Evolutionary conservation across 1,284 basidiomycete genomes (phyloP).

Genomic region (Tylopilus sp.): DNA sequence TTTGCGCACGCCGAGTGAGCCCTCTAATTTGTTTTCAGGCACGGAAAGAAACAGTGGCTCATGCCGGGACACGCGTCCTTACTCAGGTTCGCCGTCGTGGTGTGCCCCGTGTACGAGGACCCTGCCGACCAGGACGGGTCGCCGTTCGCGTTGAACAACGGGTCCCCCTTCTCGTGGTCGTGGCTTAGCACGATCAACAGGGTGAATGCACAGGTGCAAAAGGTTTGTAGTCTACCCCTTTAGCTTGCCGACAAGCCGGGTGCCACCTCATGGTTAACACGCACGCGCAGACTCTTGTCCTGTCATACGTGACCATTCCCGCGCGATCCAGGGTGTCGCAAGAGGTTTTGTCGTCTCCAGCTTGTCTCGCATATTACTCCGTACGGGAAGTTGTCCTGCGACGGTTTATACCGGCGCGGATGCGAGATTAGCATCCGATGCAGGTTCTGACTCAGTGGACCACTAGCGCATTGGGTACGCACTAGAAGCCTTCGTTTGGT

Average conservation of each 20-base stretch:
- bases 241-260: background rate
- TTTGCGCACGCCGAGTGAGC: conserved; percentile 94
- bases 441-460: background rate
- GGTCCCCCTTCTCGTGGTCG: conserved; percentile 82
- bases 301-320: conserved; percentile 91
- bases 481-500: background rate
- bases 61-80: background rate
- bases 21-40: background rate
- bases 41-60: background rate
- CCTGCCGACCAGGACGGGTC: conserved; percentile 63
- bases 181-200: conserved; percentile 98
- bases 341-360: conserved; percentile 60
- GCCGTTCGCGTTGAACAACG: conserved; percentile 58
- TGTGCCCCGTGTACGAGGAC: conserved; percentile 89
- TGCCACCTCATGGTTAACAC: background rate
- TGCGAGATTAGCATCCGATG: conserved; percentile 64
- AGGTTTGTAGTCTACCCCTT: conserved; percentile 54
- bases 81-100: conserved; percentile 80
- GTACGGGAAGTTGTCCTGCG: conserved; percentile 84
- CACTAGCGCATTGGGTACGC: background rate
- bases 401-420: conserved; percentile 86
- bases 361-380: conserved; percentile 67
- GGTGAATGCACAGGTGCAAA: conserved; percentile 96
- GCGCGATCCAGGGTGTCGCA: conserved; percentile 53
- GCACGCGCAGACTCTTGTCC: conserved; percentile 70